A percentile compares a stretch with the other conserved stretches of the same genome.
Evolutionary conservation across 2,329 filamentous ascomycete genomes (phyloP).

Genomic region (Didymella lethalis): DNA sequence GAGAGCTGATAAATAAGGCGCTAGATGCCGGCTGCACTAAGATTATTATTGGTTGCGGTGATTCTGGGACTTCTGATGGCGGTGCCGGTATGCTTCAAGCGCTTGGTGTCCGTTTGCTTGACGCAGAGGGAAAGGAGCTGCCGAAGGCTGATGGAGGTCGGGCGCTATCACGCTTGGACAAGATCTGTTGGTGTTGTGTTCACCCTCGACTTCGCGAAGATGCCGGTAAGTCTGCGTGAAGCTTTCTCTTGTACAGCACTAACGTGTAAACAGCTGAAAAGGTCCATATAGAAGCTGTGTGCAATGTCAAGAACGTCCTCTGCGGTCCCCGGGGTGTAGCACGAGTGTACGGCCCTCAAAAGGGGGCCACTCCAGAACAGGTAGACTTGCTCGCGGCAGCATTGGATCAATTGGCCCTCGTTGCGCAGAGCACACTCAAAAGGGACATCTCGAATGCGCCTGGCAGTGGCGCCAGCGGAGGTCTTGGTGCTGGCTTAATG

Average conservation of each 20-base stretch:
- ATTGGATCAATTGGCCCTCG: slow-evolving; percentile 54
- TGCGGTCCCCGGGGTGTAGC: slow-evolving; percentile 60
- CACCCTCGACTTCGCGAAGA: slow-evolving; percentile 49
- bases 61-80: slow-evolving; percentile 63
- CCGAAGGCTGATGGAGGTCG: slow-evolving; percentile 54
- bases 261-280: slow-evolving; percentile 27
- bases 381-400: slow-evolving; percentile 54
- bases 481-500: slow-evolving; percentile 61
- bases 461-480: slow-evolving; percentile 62
- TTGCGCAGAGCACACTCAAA: slow-evolving; percentile 47
- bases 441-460: slow-evolving; percentile 52
- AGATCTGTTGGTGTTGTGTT: slow-evolving; percentile 52
- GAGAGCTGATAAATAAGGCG: slow-evolving; percentile 58
- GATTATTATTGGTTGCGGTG: slow-evolving; percentile 62
- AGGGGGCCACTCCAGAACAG: slow-evolving; percentile 57
- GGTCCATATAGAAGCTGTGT: slow-evolving; percentile 58
- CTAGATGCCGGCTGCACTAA: slow-evolving; percentile 56
- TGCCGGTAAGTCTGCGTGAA: slow-evolving; percentile 26
- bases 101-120: slow-evolving; percentile 57
- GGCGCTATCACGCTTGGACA: slow-evolving; percentile 49
- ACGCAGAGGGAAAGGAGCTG: slow-evolving; percentile 49
- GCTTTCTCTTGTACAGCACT: neutral
- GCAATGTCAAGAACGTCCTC: slow-evolving; percentile 62
- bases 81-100: slow-evolving; percentile 64
- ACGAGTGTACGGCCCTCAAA: slow-evolving; percentile 61